Percentiles rank a stretch among this genome's conserved stretches.
Conservation (phyloP, 768 basidiomycete species). For the Hericium alpestre region DNA sequence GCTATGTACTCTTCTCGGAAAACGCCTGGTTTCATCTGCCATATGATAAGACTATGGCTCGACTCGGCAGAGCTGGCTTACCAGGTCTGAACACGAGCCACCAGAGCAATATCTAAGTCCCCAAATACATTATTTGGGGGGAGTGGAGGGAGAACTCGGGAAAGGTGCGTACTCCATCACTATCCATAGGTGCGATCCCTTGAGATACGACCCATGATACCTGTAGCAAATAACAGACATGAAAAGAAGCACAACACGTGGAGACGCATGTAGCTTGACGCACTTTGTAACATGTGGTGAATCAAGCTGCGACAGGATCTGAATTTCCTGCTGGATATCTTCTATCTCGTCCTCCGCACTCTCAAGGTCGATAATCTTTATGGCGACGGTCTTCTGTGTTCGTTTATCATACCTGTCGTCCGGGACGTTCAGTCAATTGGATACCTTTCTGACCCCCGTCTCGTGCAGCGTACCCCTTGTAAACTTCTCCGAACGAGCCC, state of each 20-base stretch:
- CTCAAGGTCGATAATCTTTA: constrained; percentile 99
- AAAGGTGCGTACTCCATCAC: constrained; percentile 74
- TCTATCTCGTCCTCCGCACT: constrained; percentile 99
- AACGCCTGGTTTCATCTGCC: constrained; percentile 94
- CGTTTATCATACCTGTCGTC: constrained; percentile 77
- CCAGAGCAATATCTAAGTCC: constrained; percentile 82
- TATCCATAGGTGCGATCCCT: constrained; percentile 96
- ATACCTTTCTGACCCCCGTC: constrained; percentile 3
- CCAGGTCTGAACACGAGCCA: constrained; percentile 94
- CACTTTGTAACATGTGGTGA: constrained; percentile 94
- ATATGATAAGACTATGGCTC: constrained; percentile 1
- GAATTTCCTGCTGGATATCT: constrained; percentile 98
- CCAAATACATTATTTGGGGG: background rate
- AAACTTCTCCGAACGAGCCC: constrained; percentile 99
- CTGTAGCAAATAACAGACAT: constrained; percentile 25
- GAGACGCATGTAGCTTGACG: constrained; percentile 23
- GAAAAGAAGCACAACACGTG: constrained; percentile 1
- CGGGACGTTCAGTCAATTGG: constrained; percentile 7
- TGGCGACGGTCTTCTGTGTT: constrained; percentile 93
- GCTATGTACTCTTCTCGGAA: constrained; percentile 99
- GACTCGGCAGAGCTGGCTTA: constrained; percentile 21
- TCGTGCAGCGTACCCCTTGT: constrained; percentile 66
- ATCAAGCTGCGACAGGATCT: constrained; percentile 93
- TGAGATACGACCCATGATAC: constrained; percentile 94
- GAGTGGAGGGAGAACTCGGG: too few relatives aligned